phyloP scores from a whole-genome alignment of 306 rosid species.

The Mimosa pudica region DNA sequence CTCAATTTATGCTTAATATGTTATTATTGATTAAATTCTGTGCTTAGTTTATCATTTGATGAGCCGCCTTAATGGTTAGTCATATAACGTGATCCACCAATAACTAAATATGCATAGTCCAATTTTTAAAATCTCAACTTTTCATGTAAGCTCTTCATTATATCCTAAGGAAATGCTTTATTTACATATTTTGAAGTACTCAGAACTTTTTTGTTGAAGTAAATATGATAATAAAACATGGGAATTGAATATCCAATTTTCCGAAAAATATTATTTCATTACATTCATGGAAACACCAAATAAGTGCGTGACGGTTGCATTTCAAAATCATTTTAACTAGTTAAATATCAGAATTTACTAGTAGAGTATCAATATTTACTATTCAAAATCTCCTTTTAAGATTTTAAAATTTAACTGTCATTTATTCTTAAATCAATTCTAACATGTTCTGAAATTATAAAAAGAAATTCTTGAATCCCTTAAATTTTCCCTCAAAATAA shows the following conservation, averaged over 20 bases:
- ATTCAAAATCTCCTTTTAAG: no score
- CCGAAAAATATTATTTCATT: background rate
- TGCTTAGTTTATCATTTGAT: background rate
- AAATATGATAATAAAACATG: background rate
- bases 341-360: no score
- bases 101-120: background rate
- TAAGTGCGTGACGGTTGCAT: no score
- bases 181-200: background rate
- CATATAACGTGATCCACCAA: background rate
- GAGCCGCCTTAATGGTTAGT: background rate
- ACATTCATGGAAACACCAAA: background rate
- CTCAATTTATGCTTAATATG: background rate
- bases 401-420: no score
- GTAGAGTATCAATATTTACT: no score
- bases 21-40: background rate
- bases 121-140: background rate
- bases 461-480: no score
- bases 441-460: no score
- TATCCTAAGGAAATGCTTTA: background rate
- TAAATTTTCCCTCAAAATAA: no score
- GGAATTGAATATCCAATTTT: background rate
- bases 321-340: no score
- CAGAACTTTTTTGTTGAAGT: background rate
- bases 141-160: background rate
- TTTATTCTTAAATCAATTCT: no score